Base-by-base conservation (phyloP, 176 grass and related monocot species). In the Carex parvula region DNA sequence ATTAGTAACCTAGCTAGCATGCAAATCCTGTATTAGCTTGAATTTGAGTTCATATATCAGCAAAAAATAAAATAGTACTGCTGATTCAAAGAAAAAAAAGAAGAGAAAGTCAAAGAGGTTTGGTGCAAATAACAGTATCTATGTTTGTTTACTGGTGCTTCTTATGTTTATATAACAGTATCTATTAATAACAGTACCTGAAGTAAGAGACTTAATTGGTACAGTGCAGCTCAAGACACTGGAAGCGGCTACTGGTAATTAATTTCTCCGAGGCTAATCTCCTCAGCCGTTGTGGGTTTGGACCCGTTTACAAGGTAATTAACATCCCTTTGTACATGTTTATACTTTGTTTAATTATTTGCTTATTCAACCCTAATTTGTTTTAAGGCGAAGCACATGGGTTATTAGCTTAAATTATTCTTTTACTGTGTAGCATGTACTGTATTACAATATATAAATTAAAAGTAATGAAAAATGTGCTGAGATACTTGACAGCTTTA, bases 231-330 rank as follows among this genome's bases (percentile, higher is more conserved):
- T n/a, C n/a, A n/a, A n/a, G n/a, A n/a, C n/a, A n/a, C n/a, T n/a
- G n/a, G n/a, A n/a, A 50, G 86, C 76, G 60, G 92, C 92, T 78
- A 95, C 92, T 18, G 75, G 4, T 48, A 39, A 80, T n/a, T n/a
- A n/a, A n/a, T 68, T 98, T 98, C 88, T 90, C 89, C 30, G 90
- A 98, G 58, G 8, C 72, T 50, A 98, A 98, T 82, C 95, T 98
- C 41, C 95, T 98, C 56, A 92, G 95, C 83, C 83, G 84, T 65
- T 92, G 92, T 13, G 92, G 95, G 1, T 98, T 98, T 68, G 91
- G 92, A 22, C 92, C 91, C 2, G 91, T 98, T 74, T 98, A 95
- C 87, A 93, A 95, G 91, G 95, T n/a, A n/a, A n/a, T n/a, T 68
- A 85, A 80, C 15, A 1, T 13, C 20, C 70, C n/a, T 46, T 12